Evolutionary conservation across 306 rosid genomes (phyloP).

Genomic region (Hippophae tibetana): DNA sequence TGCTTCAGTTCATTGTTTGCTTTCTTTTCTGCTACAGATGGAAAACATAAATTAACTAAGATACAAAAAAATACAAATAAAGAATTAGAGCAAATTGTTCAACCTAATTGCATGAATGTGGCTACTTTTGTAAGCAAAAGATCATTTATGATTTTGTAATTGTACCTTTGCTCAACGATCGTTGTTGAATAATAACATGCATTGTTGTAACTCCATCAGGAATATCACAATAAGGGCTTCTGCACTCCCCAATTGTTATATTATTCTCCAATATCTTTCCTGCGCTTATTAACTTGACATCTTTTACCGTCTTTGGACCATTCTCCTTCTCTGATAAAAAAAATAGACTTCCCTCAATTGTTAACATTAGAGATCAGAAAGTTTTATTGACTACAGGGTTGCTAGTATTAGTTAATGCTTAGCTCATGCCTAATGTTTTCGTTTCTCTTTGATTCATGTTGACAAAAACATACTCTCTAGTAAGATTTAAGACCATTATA

Average conservation of each 20-base stretch:
- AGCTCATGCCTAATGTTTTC: too few species aligned
- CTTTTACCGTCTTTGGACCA: conserved; percentile 83
- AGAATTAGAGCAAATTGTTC: conserved; percentile 3
- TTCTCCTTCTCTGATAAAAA: conserved; percentile 58
- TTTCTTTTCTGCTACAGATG: conserved; percentile 62
- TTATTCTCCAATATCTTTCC: conserved; percentile 80
- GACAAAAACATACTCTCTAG: too few species aligned
- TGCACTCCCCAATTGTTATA: conserved; percentile 79
- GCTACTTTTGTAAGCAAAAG: background rate
- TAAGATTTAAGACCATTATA: too few species aligned
- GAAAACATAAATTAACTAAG: conserved; percentile 9
- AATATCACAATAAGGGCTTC: conserved; percentile 63
- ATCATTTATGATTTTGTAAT: background rate
- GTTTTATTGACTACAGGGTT: background rate
- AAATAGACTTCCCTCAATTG: conserved; percentile 4
- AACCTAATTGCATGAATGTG: background rate
- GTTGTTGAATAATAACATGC: conserved; percentile 81
- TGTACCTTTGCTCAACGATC: conserved; percentile 62
- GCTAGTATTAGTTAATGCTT: too few species aligned
- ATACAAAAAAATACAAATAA: background rate
- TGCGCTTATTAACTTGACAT: conserved; percentile 78
- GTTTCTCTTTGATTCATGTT: too few species aligned
- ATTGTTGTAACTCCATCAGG: conserved; percentile 85
- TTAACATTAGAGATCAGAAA: conserved; percentile 2
- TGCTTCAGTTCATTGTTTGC: conserved; percentile 31